Evolutionary conservation across 345 rosid genomes (phyloP).

Genomic region (Hibiscus mutabilis): DNA sequence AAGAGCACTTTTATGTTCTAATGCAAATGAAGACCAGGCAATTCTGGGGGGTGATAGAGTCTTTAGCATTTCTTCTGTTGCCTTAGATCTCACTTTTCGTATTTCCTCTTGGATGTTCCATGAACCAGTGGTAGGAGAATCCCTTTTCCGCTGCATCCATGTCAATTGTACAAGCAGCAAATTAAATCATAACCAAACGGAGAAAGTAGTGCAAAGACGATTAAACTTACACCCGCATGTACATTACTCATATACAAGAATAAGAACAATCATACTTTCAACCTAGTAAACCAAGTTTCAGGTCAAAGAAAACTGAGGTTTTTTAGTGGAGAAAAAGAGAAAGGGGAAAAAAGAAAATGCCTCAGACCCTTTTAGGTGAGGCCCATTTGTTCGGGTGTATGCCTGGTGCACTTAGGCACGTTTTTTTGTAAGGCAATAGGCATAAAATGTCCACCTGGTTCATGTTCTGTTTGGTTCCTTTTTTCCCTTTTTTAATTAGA

Average conservation of each 20-base stretch:
- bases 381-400: background rate
- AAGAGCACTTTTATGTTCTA: conserved; percentile 29
- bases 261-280: background rate
- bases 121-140: conserved; percentile 41
- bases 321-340: too few species aligned
- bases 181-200: background rate
- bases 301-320: background rate
- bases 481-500: background rate
- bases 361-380: background rate
- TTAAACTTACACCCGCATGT: background rate
- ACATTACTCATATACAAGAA: background rate
- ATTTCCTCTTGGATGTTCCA: conserved; percentile 87
- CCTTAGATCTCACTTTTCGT: conserved; percentile 79
- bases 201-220: background rate
- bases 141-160: conserved; percentile 48
- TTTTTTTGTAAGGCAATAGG: background rate
- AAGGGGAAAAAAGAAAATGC: background rate
- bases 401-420: background rate
- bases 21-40: conserved; percentile 40
- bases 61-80: conserved; percentile 80
- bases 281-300: background rate
- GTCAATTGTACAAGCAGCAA: conserved; percentile 15
- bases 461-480: background rate
- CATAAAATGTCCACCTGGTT: background rate
- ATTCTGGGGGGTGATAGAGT: conserved; percentile 33